phyloP scores from a whole-genome alignment of 148 eudicot genomes.

The Hydrangea macrophylla region DNA sequence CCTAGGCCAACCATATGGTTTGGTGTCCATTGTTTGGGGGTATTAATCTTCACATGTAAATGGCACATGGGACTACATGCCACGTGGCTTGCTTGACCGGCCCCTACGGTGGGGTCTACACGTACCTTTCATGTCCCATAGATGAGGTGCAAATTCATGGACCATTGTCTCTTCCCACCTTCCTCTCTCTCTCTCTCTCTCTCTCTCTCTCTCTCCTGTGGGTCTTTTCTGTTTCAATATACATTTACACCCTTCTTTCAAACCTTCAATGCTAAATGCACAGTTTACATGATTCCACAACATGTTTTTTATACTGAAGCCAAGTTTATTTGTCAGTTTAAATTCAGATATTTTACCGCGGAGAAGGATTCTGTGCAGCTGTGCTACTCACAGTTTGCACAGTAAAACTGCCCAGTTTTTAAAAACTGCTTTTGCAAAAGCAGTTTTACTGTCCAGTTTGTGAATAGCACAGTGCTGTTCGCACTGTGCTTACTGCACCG shows the following conservation, averaged over 20 bases:
- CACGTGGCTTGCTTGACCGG: constrained; percentile 18
- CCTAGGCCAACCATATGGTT: neutral
- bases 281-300: neutral
- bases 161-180: constrained; percentile 19
- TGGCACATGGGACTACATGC: constrained; percentile 22
- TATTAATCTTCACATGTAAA: neutral
- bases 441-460: too few relatives aligned
- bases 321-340: neutral
- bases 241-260: neutral
- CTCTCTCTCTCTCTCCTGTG: constrained; percentile 12
- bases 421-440: too few relatives aligned
- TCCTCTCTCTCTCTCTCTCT: constrained; percentile 5
- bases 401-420: too few relatives aligned
- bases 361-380: too few relatives aligned
- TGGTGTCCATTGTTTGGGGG: neutral
- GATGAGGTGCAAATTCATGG: constrained; percentile 24
- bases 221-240: constrained; percentile 8
- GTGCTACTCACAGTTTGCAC: too few relatives aligned
- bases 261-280: neutral
- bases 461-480: too few relatives aligned
- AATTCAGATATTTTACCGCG: neutral
- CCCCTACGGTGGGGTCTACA: neutral
- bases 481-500: too few relatives aligned
- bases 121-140: constrained; percentile 1
- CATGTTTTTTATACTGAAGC: neutral